Evolutionary conservation across 106 monocot genomes (phyloP), one percentile per base, ranked within the genome.

Genomic region (Acanthochlamys bracteata): DNA sequence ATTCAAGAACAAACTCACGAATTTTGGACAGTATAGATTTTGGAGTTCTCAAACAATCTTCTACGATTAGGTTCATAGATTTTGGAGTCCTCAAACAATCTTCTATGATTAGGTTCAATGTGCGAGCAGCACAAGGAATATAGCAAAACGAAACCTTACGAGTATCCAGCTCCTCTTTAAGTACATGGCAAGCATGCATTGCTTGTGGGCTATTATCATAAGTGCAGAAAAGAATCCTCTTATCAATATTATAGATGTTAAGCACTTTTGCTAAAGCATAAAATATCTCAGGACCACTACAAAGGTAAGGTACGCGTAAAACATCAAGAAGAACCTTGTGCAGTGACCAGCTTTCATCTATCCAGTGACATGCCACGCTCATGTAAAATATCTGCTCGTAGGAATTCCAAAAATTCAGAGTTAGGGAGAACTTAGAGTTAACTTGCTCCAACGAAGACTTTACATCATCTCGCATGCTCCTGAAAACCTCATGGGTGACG

Each of bases 341-440:
- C 42, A 68, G 22, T 15, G 64, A 77, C 94, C 94, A 94, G 43
- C 67, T 80, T 15, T 82, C 86, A 69, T 86, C 90, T 24, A 90
- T 86, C 94, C 94, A 94, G 45, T 84, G 75, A 56, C 82, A 82
- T 60, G 79, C 82, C 19, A 94, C 61, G 7, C 81, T 72, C 86
- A 94, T 82, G 69, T 83, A 94, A 61, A 64, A 69, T 39, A 90
- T 16, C 51, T 94, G 76, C 71, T 94, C 90, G 53, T 59, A 90
- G 21, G 89, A 90, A 42, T 81, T 90, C 84, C 84, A 94, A 75
- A 94, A 94, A 53, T 90, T 75, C 14, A 94, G 64, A 24, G 86
- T 75, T 25, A 94, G 55, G 25, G 86, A 94, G 17, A 94, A 61
- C 71, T 80, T 89, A 2, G 90, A 90, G 51, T 59, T 82, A 23